phyloP scores from a whole-genome alignment of 73 alveolate species.

The Paramecium sonneborni region DNA sequence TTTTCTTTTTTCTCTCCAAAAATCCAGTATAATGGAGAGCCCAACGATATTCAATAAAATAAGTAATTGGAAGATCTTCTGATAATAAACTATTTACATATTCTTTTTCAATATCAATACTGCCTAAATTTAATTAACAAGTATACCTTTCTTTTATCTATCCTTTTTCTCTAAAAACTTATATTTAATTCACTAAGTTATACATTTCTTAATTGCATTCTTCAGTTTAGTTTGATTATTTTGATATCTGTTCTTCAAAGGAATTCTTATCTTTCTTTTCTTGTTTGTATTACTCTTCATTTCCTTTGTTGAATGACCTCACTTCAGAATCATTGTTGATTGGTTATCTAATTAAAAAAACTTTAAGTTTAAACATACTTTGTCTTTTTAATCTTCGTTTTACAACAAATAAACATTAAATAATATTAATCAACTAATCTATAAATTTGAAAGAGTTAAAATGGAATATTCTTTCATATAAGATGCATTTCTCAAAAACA shows the following conservation, averaged over 20 bases:
- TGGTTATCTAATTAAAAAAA: background rate
- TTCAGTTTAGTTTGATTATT: background rate
- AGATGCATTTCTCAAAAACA: background rate
- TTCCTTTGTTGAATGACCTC: background rate
- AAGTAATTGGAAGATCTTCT: background rate
- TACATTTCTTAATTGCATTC: background rate
- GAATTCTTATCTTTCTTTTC: background rate
- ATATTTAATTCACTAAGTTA: background rate
- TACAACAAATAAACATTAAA: background rate
- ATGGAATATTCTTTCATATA: background rate
- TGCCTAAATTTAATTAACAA: background rate
- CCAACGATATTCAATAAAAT: conserved; percentile 17
- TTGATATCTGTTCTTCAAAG: background rate
- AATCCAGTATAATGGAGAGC: background rate
- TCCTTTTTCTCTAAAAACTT: background rate
- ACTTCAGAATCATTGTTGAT: background rate
- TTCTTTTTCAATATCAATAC: background rate
- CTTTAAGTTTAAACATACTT: no score
- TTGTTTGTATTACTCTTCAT: background rate
- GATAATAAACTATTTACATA: background rate
- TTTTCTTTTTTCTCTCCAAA: background rate
- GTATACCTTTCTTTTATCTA: background rate
- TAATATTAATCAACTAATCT: background rate
- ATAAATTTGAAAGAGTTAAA: background rate
- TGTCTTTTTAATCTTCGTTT: background rate